Conservation (phyloP, 2,329 filamentous ascomycete genomes). For the Xylariaceae sp. region DNA sequence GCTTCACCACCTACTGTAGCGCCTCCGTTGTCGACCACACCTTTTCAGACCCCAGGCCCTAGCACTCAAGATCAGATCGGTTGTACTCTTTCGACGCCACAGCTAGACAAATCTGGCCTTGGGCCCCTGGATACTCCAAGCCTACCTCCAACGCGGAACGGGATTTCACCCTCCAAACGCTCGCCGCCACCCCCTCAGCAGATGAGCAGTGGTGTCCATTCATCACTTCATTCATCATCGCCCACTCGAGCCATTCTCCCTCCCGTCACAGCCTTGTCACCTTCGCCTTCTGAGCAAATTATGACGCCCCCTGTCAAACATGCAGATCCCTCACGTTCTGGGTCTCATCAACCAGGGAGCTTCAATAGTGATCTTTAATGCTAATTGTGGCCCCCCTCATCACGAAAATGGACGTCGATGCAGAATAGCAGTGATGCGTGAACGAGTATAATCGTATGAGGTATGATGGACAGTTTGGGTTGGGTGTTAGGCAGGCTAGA, state of each 20-base stretch:
- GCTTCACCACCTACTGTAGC: conserved; percentile 27
- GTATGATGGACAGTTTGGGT: conserved; percentile 9
- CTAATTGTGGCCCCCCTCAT: not conserved
- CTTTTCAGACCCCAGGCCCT: conserved; percentile 23
- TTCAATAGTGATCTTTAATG: conserved; percentile 14
- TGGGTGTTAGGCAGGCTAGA: too few species aligned
- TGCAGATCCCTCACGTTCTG: conserved; percentile 31
- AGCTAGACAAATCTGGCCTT: conserved; percentile 32
- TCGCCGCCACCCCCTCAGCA: conserved; percentile 42
- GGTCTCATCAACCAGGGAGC: conserved; percentile 24
- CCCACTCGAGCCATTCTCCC: conserved; percentile 50
- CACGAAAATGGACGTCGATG: not conserved
- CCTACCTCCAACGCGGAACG: conserved; percentile 44
- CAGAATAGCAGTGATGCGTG: not conserved
- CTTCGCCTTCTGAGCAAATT: conserved; percentile 55
- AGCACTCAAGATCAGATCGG: conserved; percentile 15
- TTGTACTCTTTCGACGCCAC: conserved; percentile 31
- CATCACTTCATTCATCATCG: conserved; percentile 16
- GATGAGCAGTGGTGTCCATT: conserved; percentile 24
- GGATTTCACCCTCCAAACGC: conserved; percentile 52
- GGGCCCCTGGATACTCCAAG: conserved; percentile 33
- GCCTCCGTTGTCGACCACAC: conserved; percentile 22
- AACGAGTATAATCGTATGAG: conserved; percentile 25
- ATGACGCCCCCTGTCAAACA: conserved; percentile 61
- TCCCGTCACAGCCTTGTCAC: conserved; percentile 55